A percentile compares a stretch with the other conserved stretches of the same genome.
Evolutionary conservation across 2,329 filamentous ascomycete genomes (phyloP).

Genomic region (Alternaria ventricosa): DNA sequence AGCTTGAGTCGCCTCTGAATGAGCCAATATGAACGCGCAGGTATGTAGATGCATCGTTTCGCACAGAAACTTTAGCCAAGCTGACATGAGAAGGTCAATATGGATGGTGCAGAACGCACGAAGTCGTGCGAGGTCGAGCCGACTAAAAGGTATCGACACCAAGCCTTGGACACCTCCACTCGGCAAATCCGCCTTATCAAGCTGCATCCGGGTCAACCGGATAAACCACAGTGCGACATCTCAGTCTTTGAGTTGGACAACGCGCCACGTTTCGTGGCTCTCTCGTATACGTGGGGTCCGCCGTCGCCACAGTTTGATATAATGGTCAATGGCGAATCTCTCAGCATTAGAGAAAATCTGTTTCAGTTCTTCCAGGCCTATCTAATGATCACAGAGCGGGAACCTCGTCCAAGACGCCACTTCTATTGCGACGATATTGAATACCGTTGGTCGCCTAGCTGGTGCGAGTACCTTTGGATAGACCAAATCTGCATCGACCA

Average conservation of each 20-base stretch:
- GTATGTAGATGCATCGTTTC: not conserved
- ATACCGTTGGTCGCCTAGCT: too few relatives aligned
- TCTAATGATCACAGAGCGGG: not conserved
- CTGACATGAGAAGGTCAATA: not conserved
- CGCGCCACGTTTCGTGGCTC: not conserved
- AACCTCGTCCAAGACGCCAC: too few relatives aligned
- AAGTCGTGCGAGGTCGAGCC: not conserved
- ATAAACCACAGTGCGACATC: not conserved
- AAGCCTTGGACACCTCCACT: not conserved
- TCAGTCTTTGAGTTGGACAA: not conserved
- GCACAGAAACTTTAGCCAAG: too few relatives aligned
- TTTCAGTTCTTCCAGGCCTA: not conserved
- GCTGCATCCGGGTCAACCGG: not conserved
- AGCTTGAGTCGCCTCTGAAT: not conserved
- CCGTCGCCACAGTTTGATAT: not conserved
- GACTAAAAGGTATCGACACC: not conserved
- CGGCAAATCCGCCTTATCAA: not conserved
- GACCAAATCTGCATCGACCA: not conserved
- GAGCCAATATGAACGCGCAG: not conserved
- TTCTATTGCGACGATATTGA: too few relatives aligned
- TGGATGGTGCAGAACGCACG: not conserved
- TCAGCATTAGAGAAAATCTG: not conserved
- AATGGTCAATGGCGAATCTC: not conserved
- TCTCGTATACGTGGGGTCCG: not conserved
- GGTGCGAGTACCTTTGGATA: not conserved